Evolutionary conservation across 2,329 filamentous ascomycete species (phyloP).

Genomic region (Paecilomyces fulvus): DNA sequence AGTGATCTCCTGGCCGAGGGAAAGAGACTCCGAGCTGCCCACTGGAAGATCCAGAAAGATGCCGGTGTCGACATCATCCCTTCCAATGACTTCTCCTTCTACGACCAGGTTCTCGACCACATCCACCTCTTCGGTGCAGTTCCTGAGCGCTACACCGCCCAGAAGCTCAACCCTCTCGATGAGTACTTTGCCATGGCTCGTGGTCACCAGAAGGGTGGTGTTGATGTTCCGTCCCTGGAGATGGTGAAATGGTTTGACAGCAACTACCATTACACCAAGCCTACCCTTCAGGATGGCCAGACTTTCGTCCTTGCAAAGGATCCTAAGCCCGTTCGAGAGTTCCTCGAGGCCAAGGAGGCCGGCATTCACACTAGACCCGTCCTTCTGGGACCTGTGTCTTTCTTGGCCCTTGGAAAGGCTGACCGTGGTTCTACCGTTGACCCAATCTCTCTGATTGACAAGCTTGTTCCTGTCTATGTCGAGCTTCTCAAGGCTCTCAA

Average conservation of each 20-base stretch:
- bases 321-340: slow-evolving; percentile 92
- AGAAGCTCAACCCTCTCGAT: slow-evolving; percentile 80
- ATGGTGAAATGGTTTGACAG: slow-evolving; percentile 99
- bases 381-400: slow-evolving; percentile 90
- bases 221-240: slow-evolving; percentile 46
- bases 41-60: slow-evolving; percentile 99
- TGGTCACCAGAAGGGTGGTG: slow-evolving; percentile 70
- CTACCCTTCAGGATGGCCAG: slow-evolving; percentile 94
- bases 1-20: slow-evolving; percentile 86
- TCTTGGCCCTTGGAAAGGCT: slow-evolving; percentile 95
- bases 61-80: slow-evolving; percentile 96
- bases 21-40: slow-evolving; percentile 90
- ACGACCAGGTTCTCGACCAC: slow-evolving; percentile 95
- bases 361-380: slow-evolving; percentile 90
- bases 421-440: slow-evolving; percentile 89
- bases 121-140: slow-evolving; percentile 95
- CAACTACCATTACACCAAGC: slow-evolving; percentile 99
- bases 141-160: slow-evolving; percentile 86
- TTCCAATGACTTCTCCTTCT: slow-evolving; percentile 99
- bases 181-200: slow-evolving; percentile 99
- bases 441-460: slow-evolving; percentile 87
- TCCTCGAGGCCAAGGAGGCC: slow-evolving; percentile 95
- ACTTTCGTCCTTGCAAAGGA: slow-evolving; percentile 78
- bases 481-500: slow-evolving; percentile 90
- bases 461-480: slow-evolving; percentile 89